Percentiles rank a stretch among this genome's conserved stretches.
Evolutionary conservation across 176 grass and related monocot genomes (phyloP).

Genomic region (Calamus simplicifolius): DNA sequence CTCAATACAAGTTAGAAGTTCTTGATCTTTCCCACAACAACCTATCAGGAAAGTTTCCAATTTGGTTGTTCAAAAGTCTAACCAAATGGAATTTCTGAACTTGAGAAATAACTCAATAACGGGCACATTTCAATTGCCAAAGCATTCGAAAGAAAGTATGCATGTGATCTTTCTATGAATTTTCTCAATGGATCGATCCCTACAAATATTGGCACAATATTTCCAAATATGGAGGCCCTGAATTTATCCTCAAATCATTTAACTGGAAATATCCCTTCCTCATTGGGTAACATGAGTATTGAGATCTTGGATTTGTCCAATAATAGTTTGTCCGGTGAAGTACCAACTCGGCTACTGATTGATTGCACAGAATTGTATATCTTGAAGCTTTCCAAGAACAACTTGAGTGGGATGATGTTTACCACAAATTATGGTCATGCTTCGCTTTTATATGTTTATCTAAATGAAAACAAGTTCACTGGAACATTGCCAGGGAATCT

Average conservation of each 20-base stretch:
- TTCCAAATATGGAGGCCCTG: background rate
- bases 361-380: background rate
- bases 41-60: slow-evolving; percentile 13
- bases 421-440: background rate
- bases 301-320: slow-evolving; percentile 9
- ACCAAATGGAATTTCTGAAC: background rate
- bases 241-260: slow-evolving; percentile 20
- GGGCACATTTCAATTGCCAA: slow-evolving; percentile 1
- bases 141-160: slow-evolving; percentile 1
- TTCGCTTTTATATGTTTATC: background rate
- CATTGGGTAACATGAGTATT: background rate
- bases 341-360: slow-evolving; percentile 5
- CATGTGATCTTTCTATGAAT: slow-evolving; percentile 21
- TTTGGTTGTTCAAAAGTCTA: slow-evolving; percentile 28
- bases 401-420: slow-evolving; percentile 3
- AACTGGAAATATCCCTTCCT: slow-evolving; percentile 11
- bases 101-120: slow-evolving; percentile 23
- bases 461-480: slow-evolving; percentile 8
- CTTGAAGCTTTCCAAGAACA: slow-evolving; percentile 10
- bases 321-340: slow-evolving; percentile 18
- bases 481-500: background rate
- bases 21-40: slow-evolving; percentile 30
- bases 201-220: slow-evolving; percentile 6
- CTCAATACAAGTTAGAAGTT: slow-evolving; percentile 4
- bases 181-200: slow-evolving; percentile 3